A percentile compares a stretch with the other conserved stretches of the same genome.
Conservation (phyloP, 192 early-diverging fungal genomes). For the Backusella morwellensis region DNA sequence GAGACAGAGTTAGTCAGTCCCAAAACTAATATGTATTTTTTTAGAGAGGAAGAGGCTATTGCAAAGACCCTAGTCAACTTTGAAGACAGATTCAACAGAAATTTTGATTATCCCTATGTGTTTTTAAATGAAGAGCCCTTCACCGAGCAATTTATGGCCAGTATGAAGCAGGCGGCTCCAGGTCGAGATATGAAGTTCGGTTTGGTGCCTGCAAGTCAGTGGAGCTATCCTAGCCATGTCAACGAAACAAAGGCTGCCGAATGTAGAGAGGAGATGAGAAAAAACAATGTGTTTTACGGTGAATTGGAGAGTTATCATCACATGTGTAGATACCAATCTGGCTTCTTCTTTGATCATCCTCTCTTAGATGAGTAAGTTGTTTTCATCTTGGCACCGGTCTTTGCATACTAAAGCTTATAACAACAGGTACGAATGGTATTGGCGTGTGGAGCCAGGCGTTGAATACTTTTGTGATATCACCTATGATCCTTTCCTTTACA, state of each 20-base stretch:
- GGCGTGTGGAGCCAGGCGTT: conserved; percentile 69
- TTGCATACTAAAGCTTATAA: not conserved
- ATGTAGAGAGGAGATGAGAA: conserved; percentile 57
- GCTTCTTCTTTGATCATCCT: conserved; percentile 59
- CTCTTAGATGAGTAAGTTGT: conserved; percentile 46
- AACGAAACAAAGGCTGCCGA: conserved; percentile 62
- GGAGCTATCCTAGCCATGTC: conserved; percentile 75
- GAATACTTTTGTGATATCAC: conserved; percentile 60
- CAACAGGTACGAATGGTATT: conserved; percentile 55
- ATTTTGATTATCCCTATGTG: conserved; percentile 80
- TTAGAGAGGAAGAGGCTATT: conserved; percentile 55
- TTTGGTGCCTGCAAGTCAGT: conserved; percentile 64
- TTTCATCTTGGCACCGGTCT: not conserved
- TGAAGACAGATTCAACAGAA: conserved; percentile 69
- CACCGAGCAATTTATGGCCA: conserved; percentile 60
- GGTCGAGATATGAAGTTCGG: conserved; percentile 67
- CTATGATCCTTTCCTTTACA: conserved; percentile 65
- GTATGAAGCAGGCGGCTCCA: conserved; percentile 45
- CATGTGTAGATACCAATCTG: conserved; percentile 79
- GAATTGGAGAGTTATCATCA: conserved; percentile 78
- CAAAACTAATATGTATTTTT: not conserved
- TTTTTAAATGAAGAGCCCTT: conserved; percentile 79
- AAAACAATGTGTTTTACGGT: conserved; percentile 65
- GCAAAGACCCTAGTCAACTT: conserved; percentile 53
- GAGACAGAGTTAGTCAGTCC: not conserved